phyloP scores from a whole-genome alignment of 164 flowering plant species.

The Malania oleifera region DNA sequence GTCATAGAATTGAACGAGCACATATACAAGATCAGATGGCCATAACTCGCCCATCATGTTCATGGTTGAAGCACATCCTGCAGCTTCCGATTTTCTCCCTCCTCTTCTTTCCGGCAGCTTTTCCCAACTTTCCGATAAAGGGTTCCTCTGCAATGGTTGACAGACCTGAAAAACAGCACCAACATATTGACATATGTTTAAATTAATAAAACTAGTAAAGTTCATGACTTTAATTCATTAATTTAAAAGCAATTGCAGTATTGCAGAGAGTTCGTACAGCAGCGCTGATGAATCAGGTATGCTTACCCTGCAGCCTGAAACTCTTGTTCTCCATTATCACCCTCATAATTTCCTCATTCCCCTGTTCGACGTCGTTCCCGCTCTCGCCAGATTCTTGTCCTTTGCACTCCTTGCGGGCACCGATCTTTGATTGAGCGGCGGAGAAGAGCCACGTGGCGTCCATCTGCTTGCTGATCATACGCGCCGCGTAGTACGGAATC shows the following conservation, averaged over 20 bases:
- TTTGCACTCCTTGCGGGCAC: neutral
- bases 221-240: neutral
- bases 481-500: slow-evolving; percentile 60
- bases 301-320: slow-evolving; percentile 10
- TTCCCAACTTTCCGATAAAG: slow-evolving; percentile 12
- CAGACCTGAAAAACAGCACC: slow-evolving; percentile 28
- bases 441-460: slow-evolving; percentile 69
- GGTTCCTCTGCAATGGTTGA: slow-evolving; percentile 45
- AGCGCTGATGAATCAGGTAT: neutral
- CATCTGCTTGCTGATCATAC: slow-evolving; percentile 81
- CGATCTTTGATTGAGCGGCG: slow-evolving; percentile 14
- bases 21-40: too few species aligned
- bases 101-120: slow-evolving; percentile 16
- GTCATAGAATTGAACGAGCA: too few species aligned
- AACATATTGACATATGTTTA: too few species aligned
- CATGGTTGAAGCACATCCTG: too few species aligned
- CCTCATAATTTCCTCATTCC: neutral
- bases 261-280: neutral
- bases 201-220: neutral
- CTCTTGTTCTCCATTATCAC: slow-evolving; percentile 7
- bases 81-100: slow-evolving; percentile 13
- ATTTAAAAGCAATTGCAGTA: neutral
- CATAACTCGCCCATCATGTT: too few species aligned
- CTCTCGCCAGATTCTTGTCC: slow-evolving; percentile 8
- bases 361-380: slow-evolving; percentile 1